phyloP scores from a whole-genome alignment of 1,284 basidiomycete species.

The Austropuccinia psidii region DNA sequence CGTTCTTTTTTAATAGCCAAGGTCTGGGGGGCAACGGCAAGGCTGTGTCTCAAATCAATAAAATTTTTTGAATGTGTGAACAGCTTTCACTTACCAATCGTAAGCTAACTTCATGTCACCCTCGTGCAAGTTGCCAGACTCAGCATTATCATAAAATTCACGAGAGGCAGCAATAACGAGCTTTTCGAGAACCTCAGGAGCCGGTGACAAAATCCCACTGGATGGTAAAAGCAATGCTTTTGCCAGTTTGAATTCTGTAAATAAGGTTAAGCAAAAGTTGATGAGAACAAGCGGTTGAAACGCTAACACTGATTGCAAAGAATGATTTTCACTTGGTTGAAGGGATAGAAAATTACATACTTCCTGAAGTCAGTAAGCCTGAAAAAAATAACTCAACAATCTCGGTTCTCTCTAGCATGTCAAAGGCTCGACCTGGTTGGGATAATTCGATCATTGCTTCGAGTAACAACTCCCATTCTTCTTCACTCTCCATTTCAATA shows the following conservation, averaged over 20 bases:
- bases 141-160: conserved; percentile 89
- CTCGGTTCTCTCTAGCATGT: conserved; percentile 62
- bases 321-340: neutral
- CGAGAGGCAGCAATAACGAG: conserved; percentile 69
- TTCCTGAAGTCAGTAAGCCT: conserved; percentile 71
- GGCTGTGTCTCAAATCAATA: conserved; percentile 51
- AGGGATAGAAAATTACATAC: conserved; percentile 58
- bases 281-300: too few relatives aligned
- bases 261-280: neutral
- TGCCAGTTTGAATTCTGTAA: conserved; percentile 68
- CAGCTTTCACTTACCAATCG: conserved; percentile 62
- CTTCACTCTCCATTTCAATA: conserved; percentile 55
- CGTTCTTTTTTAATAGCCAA: conserved; percentile 62
- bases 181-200: conserved; percentile 58
- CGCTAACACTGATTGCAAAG: conserved; percentile 4
- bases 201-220: conserved; percentile 55
- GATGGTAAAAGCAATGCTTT: conserved; percentile 58
- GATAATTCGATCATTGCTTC: conserved; percentile 79
- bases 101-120: conserved; percentile 93
- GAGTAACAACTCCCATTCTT: conserved; percentile 74
- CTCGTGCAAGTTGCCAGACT: conserved; percentile 75
- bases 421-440: conserved; percentile 67
- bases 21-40: conserved; percentile 63
- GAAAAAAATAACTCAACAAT: conserved; percentile 69
- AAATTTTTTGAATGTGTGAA: neutral